These are phyloP conservation scores for Pinus taeda DNA, from an alignment of 75 land plant genomes.

Conservation along the genomic window DNA sequence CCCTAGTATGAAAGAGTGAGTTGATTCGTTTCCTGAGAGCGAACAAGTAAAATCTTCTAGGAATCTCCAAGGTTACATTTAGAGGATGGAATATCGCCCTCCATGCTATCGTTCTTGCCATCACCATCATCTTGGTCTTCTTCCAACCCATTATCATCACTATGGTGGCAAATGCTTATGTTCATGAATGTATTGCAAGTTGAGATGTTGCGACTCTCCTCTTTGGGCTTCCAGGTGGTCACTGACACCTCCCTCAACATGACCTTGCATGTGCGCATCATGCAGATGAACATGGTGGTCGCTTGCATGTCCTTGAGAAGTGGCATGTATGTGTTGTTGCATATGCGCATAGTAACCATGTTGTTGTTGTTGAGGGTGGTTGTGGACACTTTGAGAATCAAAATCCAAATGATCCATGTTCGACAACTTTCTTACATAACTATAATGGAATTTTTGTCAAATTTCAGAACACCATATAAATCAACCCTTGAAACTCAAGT, in stretches of 20 bases:
- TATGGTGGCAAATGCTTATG: background rate
- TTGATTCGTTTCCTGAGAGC: conserved; percentile 35
- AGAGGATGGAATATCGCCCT: background rate
- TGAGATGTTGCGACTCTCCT: background rate
- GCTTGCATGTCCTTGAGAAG: conserved; percentile 1
- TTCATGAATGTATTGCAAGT: background rate
- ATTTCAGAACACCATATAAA: background rate
- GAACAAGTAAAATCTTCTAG: background rate
- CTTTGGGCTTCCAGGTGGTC: conserved; percentile 1
- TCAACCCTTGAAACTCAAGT: background rate
- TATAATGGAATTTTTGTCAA: background rate
- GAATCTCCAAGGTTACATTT: background rate
- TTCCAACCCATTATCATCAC: background rate
- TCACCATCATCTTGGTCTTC: background rate
- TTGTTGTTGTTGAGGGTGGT: background rate
- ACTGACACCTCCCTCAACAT: background rate
- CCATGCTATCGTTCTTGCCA: background rate
- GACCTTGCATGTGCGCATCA: background rate
- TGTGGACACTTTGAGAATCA: conserved; percentile 1
- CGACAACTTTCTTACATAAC: conserved; percentile 6
- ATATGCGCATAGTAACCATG: background rate
- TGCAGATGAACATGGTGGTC: background rate
- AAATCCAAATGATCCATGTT: background rate
- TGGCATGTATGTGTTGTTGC: conserved; percentile 1
- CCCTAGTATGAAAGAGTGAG: conserved; percentile 88